Percentiles rank a stretch among this genome's conserved stretches.
phyloP scores from a whole-genome alignment of 2,329 filamentous ascomycete species.

The Leptosphaerulina australis region DNA sequence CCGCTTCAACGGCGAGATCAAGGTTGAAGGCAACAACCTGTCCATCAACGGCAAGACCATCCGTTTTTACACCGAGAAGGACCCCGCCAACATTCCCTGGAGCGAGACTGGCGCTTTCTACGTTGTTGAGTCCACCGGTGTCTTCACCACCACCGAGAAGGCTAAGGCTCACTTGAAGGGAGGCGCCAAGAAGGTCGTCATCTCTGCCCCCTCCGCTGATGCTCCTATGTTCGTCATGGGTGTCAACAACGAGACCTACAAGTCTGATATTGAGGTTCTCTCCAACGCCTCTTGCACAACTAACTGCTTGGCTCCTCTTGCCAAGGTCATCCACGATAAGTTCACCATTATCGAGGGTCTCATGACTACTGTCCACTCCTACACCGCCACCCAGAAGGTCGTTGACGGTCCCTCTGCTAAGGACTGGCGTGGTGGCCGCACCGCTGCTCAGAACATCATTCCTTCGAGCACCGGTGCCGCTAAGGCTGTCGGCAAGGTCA shows the following conservation, averaged over 20 bases:
- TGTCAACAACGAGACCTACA: conserved; percentile 96
- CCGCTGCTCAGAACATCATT: conserved; percentile 99
- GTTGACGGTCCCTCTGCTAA: conserved; percentile 97
- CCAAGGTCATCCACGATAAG: conserved; percentile 99
- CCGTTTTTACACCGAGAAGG: conserved; percentile 91
- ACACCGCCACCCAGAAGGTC: conserved; percentile 99
- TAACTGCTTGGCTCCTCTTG: conserved; percentile 99
- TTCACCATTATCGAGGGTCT: conserved; percentile 97
- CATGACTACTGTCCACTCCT: conserved; percentile 99
- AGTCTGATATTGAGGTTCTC: conserved; percentile 86
- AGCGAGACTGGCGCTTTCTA: conserved; percentile 84
- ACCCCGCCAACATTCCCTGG: conserved; percentile 92
- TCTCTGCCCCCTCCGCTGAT: conserved; percentile 90
- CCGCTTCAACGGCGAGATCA: conserved; percentile 89
- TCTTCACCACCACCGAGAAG: conserved; percentile 99
- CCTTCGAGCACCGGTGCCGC: conserved; percentile 98
- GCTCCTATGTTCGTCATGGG: conserved; percentile 99
- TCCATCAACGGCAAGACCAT: conserved; percentile 92
- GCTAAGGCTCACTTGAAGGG: conserved; percentile 91
- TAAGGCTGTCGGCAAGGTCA: conserved; percentile 99
- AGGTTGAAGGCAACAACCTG: conserved; percentile 73
- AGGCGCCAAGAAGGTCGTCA: conserved; percentile 91
- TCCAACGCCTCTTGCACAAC: conserved; percentile 99
- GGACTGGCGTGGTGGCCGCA: conserved; percentile 99
- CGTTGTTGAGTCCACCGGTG: conserved; percentile 96